Evolutionary conservation across 2,329 filamentous ascomycete species (phyloP).

Genomic region (Botrytis sinoallii): DNA sequence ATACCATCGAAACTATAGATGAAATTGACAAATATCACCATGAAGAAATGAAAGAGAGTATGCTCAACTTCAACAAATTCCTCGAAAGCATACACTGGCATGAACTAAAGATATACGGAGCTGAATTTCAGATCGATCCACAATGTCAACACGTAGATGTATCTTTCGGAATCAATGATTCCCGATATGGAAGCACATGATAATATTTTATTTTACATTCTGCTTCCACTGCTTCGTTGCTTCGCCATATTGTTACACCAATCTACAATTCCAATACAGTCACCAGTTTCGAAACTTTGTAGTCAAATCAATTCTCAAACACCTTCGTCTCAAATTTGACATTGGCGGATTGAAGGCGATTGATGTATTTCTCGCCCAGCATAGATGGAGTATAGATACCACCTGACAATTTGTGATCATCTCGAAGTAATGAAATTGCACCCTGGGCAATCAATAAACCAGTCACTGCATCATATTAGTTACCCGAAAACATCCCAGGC

Average conservation of each 20-base stretch:
- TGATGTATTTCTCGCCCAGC: conserved; percentile 63
- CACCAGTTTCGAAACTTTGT: neutral
- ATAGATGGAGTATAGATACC: conserved; percentile 71
- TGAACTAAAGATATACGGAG: neutral
- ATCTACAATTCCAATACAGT: neutral
- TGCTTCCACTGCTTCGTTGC: neutral
- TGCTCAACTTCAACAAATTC: no score
- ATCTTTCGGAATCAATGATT: neutral
- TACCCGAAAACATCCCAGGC: neutral
- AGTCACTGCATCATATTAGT: conserved; percentile 51
- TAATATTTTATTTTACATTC: neutral
- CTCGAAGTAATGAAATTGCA: conserved; percentile 62
- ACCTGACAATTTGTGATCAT: conserved; percentile 56
- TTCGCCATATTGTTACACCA: neutral
- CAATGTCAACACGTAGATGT: neutral
- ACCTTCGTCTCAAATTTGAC: conserved; percentile 60
- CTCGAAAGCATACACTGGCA: neutral
- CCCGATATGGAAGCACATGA: neutral
- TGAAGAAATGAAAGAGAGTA: neutral
- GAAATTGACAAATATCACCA: neutral
- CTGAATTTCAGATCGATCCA: neutral
- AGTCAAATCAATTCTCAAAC: conserved; percentile 32
- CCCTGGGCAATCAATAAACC: conserved; percentile 61
- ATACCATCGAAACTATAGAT: neutral
- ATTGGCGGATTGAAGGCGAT: conserved; percentile 56